phyloP scores from a whole-genome alignment of 2,329 filamentous ascomycete species.

The Cladosporium sp. region DNA sequence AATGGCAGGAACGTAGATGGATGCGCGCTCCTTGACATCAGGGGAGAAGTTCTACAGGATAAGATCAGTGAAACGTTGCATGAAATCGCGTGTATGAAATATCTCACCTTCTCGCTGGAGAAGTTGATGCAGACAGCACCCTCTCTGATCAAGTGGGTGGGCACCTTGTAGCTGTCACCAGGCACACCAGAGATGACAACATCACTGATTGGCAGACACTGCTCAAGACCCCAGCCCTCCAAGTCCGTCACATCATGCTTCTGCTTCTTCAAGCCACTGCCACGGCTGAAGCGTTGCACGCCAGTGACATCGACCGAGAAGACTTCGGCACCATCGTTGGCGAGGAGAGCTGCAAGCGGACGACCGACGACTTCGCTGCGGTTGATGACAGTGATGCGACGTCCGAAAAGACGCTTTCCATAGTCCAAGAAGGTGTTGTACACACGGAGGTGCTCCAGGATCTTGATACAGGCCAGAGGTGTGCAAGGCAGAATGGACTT shows the following conservation, averaged over 20 bases:
- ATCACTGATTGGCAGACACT: slow-evolving; percentile 83
- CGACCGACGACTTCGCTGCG: slow-evolving; percentile 92
- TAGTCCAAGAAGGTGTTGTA: slow-evolving; percentile 94
- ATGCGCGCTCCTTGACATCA: slow-evolving; percentile 89
- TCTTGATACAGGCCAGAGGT: slow-evolving; percentile 92
- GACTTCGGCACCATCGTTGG: slow-evolving; percentile 92
- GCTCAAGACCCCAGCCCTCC: slow-evolving; percentile 70
- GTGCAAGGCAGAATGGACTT: slow-evolving; percentile 96
- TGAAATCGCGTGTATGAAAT: too few species aligned
- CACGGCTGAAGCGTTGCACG: slow-evolving; percentile 87
- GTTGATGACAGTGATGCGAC: slow-evolving; percentile 95
- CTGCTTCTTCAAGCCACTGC: slow-evolving; percentile 76
- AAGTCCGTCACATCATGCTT: slow-evolving; percentile 85
- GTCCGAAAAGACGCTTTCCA: slow-evolving; percentile 87
- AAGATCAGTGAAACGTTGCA: slow-evolving; percentile 13
- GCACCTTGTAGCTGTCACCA: slow-evolving; percentile 82
- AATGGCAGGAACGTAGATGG: slow-evolving; percentile 94
- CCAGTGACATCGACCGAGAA: slow-evolving; percentile 93
- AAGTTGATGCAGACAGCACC: slow-evolving; percentile 99
- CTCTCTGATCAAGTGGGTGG: slow-evolving; percentile 74
- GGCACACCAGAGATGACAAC: slow-evolving; percentile 94
- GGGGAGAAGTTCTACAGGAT: slow-evolving; percentile 70
- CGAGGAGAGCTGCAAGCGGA: slow-evolving; percentile 84
- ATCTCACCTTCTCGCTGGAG: slow-evolving; percentile 71
- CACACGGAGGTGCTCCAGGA: slow-evolving; percentile 89